phyloP scores from a whole-genome alignment of 2,329 filamentous ascomycete genomes.

The Microsporum audouinii region DNA sequence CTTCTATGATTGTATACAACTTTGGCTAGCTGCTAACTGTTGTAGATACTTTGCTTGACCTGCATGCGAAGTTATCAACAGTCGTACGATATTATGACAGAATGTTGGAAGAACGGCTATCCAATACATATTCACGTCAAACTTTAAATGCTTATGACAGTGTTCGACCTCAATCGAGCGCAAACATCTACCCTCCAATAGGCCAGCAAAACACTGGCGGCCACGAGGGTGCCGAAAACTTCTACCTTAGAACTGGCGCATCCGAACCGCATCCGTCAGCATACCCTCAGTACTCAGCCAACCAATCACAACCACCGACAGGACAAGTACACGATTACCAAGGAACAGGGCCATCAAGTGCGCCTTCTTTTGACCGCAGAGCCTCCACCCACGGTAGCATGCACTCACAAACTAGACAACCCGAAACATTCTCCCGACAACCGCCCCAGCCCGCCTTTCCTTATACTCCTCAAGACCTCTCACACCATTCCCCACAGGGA shows the following conservation, averaged over 20 bases:
- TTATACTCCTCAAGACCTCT: not conserved
- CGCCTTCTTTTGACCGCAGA: not conserved
- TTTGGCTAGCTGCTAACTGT: not conserved
- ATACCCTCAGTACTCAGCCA: not conserved
- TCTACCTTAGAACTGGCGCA: slow-evolving; percentile 7
- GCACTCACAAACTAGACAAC: not conserved
- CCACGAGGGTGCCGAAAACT: slow-evolving; percentile 33
- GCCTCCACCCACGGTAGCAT: not conserved
- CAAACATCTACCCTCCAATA: slow-evolving; percentile 60
- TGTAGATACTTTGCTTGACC: slow-evolving; percentile 76
- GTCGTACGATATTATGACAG: slow-evolving; percentile 96
- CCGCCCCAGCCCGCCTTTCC: not conserved
- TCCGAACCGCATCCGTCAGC: not conserved
- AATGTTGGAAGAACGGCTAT: slow-evolving; percentile 92
- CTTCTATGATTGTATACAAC: not conserved
- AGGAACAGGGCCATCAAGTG: not conserved
- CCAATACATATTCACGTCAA: slow-evolving; percentile 81
- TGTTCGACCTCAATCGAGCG: slow-evolving; percentile 38
- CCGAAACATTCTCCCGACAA: not conserved
- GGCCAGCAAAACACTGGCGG: slow-evolving; percentile 41
- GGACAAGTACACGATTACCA: slow-evolving; percentile 5
- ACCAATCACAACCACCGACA: not conserved
- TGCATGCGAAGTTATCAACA: slow-evolving; percentile 89
- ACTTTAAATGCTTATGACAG: slow-evolving; percentile 51
- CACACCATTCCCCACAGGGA: not conserved